Percentiles rank a stretch among this genome's conserved stretches.
Evolutionary conservation across 2,329 filamentous ascomycete genomes (phyloP).

Genomic region (Rutstroemia sp.): DNA sequence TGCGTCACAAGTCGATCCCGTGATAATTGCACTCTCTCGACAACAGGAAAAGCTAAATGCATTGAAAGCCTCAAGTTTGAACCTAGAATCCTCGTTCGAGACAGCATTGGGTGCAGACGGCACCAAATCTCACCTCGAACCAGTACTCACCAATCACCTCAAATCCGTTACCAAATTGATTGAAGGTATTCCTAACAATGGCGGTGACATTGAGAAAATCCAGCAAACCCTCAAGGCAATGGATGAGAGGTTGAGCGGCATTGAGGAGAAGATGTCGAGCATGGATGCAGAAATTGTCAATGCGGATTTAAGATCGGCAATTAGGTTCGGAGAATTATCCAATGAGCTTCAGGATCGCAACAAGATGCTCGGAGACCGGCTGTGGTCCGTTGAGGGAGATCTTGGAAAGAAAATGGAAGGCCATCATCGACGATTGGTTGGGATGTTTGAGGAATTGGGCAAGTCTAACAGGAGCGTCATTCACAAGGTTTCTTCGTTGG

Average conservation of each 20-base stretch:
- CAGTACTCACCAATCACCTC: conserved; percentile 14
- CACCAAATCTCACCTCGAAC: conserved; percentile 12
- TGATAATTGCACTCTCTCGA: conserved; percentile 11
- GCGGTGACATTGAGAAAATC: conserved; percentile 10
- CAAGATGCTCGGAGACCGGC: conserved; percentile 14
- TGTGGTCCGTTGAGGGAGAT: conserved; percentile 18
- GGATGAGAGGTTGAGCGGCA: conserved; percentile 10
- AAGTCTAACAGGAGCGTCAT: conserved; percentile 12
- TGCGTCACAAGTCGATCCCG: conserved; percentile 17
- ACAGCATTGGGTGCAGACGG: conserved; percentile 11
- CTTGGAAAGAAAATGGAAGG: conserved; percentile 20
- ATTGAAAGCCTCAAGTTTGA: conserved; percentile 17
- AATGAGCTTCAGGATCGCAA: conserved; percentile 22
- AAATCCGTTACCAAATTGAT: conserved; percentile 12
- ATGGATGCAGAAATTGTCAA: conserved; percentile 15
- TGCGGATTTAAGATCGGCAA: conserved; percentile 18
- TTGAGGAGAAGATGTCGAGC: conserved; percentile 13
- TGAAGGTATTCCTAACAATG: conserved; percentile 14
- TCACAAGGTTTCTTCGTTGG: conserved; percentile 13
- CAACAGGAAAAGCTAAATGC: conserved; percentile 20
- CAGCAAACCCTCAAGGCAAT: conserved; percentile 12
- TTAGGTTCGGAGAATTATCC: conserved; percentile 20
- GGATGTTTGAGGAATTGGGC: conserved; percentile 16
- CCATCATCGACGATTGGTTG: conserved; percentile 16
- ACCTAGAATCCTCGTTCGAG: conserved; percentile 17